phyloP scores from a whole-genome alignment of 257 asterid species.

The Nemophila menziesii region DNA sequence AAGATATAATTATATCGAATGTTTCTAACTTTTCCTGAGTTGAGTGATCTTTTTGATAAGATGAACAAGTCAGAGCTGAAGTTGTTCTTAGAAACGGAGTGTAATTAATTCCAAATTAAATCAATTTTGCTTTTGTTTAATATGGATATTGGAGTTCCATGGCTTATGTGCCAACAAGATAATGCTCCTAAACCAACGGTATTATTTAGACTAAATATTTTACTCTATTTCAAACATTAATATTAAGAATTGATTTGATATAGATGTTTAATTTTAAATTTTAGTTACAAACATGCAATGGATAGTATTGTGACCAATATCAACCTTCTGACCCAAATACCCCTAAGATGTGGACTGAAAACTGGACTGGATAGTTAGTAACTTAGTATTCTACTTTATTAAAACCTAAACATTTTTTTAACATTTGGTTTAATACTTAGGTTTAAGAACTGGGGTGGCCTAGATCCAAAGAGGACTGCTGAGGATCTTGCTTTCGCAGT shows the following conservation, averaged over 20 bases:
- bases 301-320: constrained; percentile 55
- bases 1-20: no score
- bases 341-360: constrained; percentile 90
- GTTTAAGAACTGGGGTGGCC: constrained; percentile 69
- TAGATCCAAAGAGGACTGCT: constrained; percentile 45
- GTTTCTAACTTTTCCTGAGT: no score
- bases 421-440: constrained; percentile 15
- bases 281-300: constrained; percentile 73
- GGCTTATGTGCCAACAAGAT: constrained; percentile 76
- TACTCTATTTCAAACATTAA: neutral
- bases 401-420: no score
- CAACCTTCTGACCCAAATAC: constrained; percentile 42
- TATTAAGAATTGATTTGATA: neutral
- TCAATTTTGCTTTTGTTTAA: no score
- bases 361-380: constrained; percentile 86
- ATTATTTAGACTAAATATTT: neutral
- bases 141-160: constrained; percentile 66
- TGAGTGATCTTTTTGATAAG: no score
- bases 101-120: no score
- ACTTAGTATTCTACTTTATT: neutral
- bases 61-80: no score
- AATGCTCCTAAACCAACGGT: constrained; percentile 69
- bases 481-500: constrained; percentile 75
- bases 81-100: no score
- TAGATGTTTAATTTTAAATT: neutral